Evolutionary conservation across 257 asterid species (phyloP).

Genomic region (Misopates orontium): DNA sequence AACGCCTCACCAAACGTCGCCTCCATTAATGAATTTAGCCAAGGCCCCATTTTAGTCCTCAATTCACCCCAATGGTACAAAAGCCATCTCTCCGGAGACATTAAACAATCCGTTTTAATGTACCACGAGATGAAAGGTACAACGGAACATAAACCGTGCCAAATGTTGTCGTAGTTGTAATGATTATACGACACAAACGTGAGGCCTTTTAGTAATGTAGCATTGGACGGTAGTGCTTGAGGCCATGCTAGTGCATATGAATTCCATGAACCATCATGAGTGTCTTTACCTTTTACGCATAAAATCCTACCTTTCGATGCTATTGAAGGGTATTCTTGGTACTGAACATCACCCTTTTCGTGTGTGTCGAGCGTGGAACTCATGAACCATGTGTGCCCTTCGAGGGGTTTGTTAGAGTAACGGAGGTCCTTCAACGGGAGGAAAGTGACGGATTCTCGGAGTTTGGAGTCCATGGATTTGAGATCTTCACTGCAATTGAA

Average conservation of each 20-base stretch:
- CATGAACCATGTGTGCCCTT: conserved; percentile 95
- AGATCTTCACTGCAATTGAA: conserved; percentile 31
- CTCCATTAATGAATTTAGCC: conserved; percentile 54
- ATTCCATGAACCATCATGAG: conserved; percentile 73
- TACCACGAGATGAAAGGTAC: conserved; percentile 73
- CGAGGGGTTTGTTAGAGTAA: conserved; percentile 49
- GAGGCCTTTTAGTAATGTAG: conserved; percentile 50
- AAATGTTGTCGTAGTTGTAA: conserved; percentile 66
- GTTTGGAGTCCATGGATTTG: conserved; percentile 38
- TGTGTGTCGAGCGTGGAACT: conserved; percentile 60
- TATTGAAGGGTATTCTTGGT: conserved; percentile 62
- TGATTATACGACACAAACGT: conserved; percentile 72
- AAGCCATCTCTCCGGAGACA: conserved; percentile 50
- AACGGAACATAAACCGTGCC: conserved; percentile 72
- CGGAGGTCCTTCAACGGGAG: conserved; percentile 78
- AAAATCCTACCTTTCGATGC: conserved; percentile 56
- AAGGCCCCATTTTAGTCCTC: conserved; percentile 55
- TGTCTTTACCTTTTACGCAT: conserved; percentile 60
- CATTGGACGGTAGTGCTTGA: conserved; percentile 47
- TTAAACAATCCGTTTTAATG: conserved; percentile 34
- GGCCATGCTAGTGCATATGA: conserved; percentile 72
- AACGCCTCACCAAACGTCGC: conserved; percentile 50
- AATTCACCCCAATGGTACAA: conserved; percentile 81
- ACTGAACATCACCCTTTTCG: conserved; percentile 62
- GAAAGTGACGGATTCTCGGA: conserved; percentile 54